phyloP scores from a whole-genome alignment of 2,329 filamentous ascomycete species.

The Botrytis medusae region DNA sequence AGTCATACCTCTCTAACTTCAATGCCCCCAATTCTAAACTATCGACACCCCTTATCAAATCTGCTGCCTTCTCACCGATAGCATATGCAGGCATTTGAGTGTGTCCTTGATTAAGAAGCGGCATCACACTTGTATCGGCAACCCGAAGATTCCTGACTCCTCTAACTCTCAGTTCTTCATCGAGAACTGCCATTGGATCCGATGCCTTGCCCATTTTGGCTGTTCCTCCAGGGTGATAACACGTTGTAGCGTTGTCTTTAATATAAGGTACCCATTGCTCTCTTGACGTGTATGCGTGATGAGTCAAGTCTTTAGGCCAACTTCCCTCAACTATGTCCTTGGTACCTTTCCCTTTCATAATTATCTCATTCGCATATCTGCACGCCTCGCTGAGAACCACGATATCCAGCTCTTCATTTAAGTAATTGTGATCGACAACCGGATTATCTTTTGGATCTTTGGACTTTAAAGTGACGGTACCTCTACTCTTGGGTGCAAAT shows the following conservation, averaged over 20 bases:
- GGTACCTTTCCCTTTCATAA: constrained; percentile 57
- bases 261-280: constrained; percentile 60
- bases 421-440: constrained; percentile 57
- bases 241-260: constrained; percentile 59
- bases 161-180: constrained; percentile 31
- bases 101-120: constrained; percentile 48
- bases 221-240: constrained; percentile 58
- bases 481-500: constrained; percentile 57
- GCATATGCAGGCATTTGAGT: constrained; percentile 60
- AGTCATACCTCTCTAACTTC: constrained; percentile 1
- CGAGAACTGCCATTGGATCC: constrained; percentile 45
- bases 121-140: constrained; percentile 37
- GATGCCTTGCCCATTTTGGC: constrained; percentile 54
- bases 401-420: constrained; percentile 57
- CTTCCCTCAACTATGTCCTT: constrained; percentile 59
- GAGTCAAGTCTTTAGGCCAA: constrained; percentile 54
- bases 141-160: constrained; percentile 35
- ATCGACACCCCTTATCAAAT: constrained; percentile 49
- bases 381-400: constrained; percentile 60
- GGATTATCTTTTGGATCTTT: constrained; percentile 53
- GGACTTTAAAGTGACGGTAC: constrained; percentile 52
- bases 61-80: constrained; percentile 55
- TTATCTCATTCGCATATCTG: constrained; percentile 58
- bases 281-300: constrained; percentile 53
- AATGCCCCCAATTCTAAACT: neutral